A percentile compares a stretch with the other conserved stretches of the same genome.
Conservation (phyloP, 306 rosid genomes). For the Geum urbanum region DNA sequence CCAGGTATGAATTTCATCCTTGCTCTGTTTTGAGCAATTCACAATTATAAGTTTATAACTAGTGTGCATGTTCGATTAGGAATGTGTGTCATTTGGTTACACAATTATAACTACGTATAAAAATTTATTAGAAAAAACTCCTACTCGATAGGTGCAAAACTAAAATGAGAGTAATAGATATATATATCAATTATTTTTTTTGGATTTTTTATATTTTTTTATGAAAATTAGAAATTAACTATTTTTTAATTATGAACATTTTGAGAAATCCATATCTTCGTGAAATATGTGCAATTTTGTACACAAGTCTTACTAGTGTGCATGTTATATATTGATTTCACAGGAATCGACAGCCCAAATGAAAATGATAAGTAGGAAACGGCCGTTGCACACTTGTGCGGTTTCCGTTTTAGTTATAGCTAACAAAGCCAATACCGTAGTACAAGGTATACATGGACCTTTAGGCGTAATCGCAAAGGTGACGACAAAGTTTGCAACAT, state of each 20-base stretch:
- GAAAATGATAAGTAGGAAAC: constrained; percentile 45
- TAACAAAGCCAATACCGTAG: constrained; percentile 28
- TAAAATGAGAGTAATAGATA: too few species aligned
- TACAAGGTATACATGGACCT: constrained; percentile 47
- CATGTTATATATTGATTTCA: constrained; percentile 7
- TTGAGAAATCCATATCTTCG: too few species aligned
- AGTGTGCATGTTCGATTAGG: background rate
- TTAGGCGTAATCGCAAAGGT: constrained; percentile 44
- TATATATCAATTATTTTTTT: too few species aligned
- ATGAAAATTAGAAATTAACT: too few species aligned
- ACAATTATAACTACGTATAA: too few species aligned
- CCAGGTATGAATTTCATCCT: constrained; percentile 9
- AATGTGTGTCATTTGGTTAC: background rate
- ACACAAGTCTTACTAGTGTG: too few species aligned
- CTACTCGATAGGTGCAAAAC: too few species aligned
- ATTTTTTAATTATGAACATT: too few species aligned
- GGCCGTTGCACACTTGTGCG: constrained; percentile 60
- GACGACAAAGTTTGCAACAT: constrained; percentile 20
- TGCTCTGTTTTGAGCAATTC: background rate
- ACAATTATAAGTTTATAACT: too few species aligned
- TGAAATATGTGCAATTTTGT: too few species aligned
- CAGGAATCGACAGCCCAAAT: constrained; percentile 28
- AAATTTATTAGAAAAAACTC: too few species aligned
- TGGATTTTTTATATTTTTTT: too few species aligned
- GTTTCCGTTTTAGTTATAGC: constrained; percentile 43